phyloP scores from a whole-genome alignment of 768 basidiomycete genomes.

The Leccinum subgranulosum region DNA sequence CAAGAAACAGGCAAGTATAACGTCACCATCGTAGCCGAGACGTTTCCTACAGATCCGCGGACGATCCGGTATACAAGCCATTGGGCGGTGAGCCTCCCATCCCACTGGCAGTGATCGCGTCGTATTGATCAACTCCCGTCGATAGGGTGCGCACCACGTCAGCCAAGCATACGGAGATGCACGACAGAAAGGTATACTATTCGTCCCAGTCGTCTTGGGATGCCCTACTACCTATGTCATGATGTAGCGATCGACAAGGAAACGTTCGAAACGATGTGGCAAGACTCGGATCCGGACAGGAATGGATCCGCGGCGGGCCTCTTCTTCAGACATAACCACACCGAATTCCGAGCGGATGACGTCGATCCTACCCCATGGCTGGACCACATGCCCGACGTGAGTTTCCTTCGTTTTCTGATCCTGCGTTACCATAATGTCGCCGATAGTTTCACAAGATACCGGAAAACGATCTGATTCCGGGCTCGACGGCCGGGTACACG shows the following conservation, averaged over 20 bases:
- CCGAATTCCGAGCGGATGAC: conserved; percentile 51
- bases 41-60: conserved; percentile 40
- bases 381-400: conserved; percentile 55
- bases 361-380: conserved; percentile 32
- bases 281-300: conserved; percentile 57
- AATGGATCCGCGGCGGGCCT: conserved; percentile 47
- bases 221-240: not conserved
- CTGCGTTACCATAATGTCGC: not conserved
- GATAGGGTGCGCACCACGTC: conserved; percentile 79
- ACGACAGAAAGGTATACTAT: conserved; percentile 51
- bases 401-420: conserved; percentile 11
- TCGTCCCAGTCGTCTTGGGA: not conserved
- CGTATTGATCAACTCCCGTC: not conserved
- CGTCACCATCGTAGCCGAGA: conserved; percentile 70
- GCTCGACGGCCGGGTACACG: conserved; percentile 46
- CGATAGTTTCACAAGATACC: conserved; percentile 37
- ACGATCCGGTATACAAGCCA: conserved; percentile 74
- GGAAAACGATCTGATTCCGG: conserved; percentile 38
- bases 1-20: conserved; percentile 60
- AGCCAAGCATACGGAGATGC: conserved; percentile 50
- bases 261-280: conserved; percentile 76
- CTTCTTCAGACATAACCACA: conserved; percentile 63
- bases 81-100: conserved; percentile 62
- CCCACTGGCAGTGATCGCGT: not conserved
- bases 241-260: conserved; percentile 60